Evolutionary conservation across 2,329 filamentous ascomycete species (phyloP), one percentile per base, ranked within the genome.

Genomic region (Fusarium guadeloupense): DNA sequence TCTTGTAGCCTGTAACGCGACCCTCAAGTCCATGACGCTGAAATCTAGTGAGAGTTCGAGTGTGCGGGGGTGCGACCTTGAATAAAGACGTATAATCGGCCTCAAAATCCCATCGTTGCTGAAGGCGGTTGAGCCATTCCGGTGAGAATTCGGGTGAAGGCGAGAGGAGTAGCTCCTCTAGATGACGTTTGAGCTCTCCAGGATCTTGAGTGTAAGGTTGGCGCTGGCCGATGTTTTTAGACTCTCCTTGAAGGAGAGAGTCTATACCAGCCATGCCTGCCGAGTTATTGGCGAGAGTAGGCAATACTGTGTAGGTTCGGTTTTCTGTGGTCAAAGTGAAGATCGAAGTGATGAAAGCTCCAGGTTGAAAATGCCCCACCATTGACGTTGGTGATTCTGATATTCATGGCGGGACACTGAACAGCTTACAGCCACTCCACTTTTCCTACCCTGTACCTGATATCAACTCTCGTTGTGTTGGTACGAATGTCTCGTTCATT

Each of bases 1-100:
- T 95, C 72, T 89, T 90, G 76, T 99, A 98, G 44, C 93, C 93
- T 9, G 92, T 96, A 20, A 99, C 94, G 46, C 90, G 86, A 19
- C 95, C 95, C 76, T 98, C 93, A 13, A 98, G 83, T 6, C 95
- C 95, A 76, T 97, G 92, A 50, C 95, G 85, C 38, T 88, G 90
- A 75, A 99, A 99, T 25, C 95, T 88, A 23, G 92, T 97, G 66
- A 97, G 89, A n/a, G 93, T 98, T 54, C 95, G 87, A 14, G 93
- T 94, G 77, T 98, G 95, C 0, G 94, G 96, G 4, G 93, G 91
- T 2, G 93, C 92, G 49, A 98, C 84, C 62, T 89, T 86, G 76
- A 96, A 97, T 16, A 98, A 84, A 52, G 92, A 88, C n/a, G 87
- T 85, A 72, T 93, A 90, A 69, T 97, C 89, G 31, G 88, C 85